Percentiles rank a stretch among this genome's conserved stretches.
These are phyloP conservation scores for Mallotus japonicus DNA, from an alignment of 441 rosid genomes.

Conservation along the genomic window DNA sequence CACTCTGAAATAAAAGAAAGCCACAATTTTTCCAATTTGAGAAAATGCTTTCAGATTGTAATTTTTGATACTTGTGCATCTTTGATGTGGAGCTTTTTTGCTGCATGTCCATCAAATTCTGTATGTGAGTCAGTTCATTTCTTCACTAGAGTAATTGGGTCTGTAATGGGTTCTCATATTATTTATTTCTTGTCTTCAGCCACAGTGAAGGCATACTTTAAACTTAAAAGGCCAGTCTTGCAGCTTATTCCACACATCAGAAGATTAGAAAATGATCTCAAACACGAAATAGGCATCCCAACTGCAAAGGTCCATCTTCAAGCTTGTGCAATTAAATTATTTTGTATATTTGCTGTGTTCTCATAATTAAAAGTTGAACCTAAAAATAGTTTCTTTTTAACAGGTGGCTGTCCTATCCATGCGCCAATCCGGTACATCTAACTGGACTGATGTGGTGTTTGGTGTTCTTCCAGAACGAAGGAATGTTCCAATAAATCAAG, in stretches of 20 bases:
- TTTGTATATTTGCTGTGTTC: not conserved
- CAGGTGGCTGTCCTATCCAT: constrained; percentile 80
- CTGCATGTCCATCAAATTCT: not conserved
- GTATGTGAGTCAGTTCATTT: not conserved
- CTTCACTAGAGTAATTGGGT: not conserved
- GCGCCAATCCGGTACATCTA: constrained; percentile 46
- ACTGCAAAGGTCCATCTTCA: constrained; percentile 51
- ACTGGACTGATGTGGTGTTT: constrained; percentile 65
- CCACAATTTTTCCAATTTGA: not conserved
- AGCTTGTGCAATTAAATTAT: constrained; percentile 8
- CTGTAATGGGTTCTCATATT: constrained; percentile 14
- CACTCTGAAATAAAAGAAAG: not conserved
- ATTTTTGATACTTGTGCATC: not conserved
- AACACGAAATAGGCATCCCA: constrained; percentile 49
- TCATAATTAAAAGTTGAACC: constrained; percentile 17
- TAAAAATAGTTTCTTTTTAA: constrained; percentile 24
- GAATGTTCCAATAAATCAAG: constrained; percentile 37
- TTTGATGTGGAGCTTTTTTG: not conserved
- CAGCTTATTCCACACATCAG: constrained; percentile 43
- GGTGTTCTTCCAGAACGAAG: constrained; percentile 57
- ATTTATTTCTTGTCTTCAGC: constrained; percentile 42
- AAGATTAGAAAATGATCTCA: constrained; percentile 62
- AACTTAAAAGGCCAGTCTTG: constrained; percentile 49
- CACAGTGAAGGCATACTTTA: constrained; percentile 58
- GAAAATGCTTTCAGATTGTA: not conserved